Conservation (phyloP, 2,329 filamentous ascomycete genomes). For the Cladosporium sp. region DNA sequence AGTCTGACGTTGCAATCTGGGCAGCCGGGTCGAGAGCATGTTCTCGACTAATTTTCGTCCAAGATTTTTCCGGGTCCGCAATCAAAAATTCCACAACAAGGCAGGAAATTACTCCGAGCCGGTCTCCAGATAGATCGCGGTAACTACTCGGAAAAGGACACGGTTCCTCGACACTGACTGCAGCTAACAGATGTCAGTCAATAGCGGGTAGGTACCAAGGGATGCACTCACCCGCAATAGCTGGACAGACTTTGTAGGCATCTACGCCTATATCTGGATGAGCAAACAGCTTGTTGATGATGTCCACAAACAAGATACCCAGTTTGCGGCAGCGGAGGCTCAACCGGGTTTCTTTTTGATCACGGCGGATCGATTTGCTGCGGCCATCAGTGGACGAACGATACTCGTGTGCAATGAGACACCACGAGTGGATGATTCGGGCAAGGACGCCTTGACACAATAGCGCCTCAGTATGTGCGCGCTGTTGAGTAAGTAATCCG, state of each 20-base stretch:
- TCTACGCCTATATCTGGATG: background rate
- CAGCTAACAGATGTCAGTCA: background rate
- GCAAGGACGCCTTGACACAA: background rate
- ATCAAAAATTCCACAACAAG: background rate
- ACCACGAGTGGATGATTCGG: background rate
- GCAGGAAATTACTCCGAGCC: background rate
- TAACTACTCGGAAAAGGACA: background rate
- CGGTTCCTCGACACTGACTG: background rate
- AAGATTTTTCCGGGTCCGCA: background rate
- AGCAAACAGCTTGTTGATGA: background rate
- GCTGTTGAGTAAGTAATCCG: background rate
- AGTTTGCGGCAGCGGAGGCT: background rate
- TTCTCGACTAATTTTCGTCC: background rate
- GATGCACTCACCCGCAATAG: background rate
- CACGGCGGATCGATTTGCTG: background rate
- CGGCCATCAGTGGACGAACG: background rate
- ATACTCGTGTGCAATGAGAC: background rate
- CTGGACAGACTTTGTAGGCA: background rate
- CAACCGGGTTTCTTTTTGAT: background rate
- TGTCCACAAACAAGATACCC: background rate
- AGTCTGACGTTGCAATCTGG: background rate
- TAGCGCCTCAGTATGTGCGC: background rate
- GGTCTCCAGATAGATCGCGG: background rate
- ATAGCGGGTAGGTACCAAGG: background rate
- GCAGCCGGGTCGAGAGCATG: background rate